Evolutionary conservation across 352 stramenopile species (phyloP).

Genomic region (Globisporangium paddicum): DNA sequence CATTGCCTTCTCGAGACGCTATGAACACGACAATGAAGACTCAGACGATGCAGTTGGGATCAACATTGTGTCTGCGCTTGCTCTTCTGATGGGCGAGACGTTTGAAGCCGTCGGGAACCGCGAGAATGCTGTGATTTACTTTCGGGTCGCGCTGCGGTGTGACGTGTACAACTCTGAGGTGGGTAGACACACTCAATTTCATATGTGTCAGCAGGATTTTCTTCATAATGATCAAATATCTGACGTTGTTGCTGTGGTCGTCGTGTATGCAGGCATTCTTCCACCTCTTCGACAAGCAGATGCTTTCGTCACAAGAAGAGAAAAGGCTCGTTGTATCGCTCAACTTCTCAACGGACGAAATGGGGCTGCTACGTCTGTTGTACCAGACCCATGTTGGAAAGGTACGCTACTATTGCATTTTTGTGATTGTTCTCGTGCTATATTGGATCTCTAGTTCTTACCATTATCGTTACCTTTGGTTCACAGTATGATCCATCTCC

Average conservation of each 20-base stretch:
- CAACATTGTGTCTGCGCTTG: constrained; percentile 77
- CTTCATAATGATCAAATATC: background rate
- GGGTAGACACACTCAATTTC: background rate
- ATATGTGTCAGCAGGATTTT: background rate
- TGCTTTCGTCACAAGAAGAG: constrained; percentile 69
- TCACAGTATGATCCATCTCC: constrained; percentile 53
- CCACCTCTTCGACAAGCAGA: constrained; percentile 83
- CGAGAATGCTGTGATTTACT: constrained; percentile 77
- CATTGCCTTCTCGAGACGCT: constrained; percentile 41
- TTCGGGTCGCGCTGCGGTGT: constrained; percentile 63
- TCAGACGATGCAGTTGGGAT: constrained; percentile 27
- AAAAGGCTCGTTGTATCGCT: constrained; percentile 62
- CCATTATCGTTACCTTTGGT: background rate
- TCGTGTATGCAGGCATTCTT: constrained; percentile 56
- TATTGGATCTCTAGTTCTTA: background rate
- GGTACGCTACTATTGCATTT: constrained; percentile 14
- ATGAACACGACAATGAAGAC: constrained; percentile 17
- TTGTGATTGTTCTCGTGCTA: background rate
- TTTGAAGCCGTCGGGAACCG: constrained; percentile 82
- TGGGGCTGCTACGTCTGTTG: constrained; percentile 49
- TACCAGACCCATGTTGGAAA: constrained; percentile 72
- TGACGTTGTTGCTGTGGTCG: background rate
- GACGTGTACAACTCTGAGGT: constrained; percentile 80
- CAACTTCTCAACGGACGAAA: constrained; percentile 58
- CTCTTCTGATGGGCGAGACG: constrained; percentile 77